These are phyloP conservation scores for Coccomyxa sp. DNA, from an alignment of 139 green algal genomes.

Conservation along the genomic window DNA sequence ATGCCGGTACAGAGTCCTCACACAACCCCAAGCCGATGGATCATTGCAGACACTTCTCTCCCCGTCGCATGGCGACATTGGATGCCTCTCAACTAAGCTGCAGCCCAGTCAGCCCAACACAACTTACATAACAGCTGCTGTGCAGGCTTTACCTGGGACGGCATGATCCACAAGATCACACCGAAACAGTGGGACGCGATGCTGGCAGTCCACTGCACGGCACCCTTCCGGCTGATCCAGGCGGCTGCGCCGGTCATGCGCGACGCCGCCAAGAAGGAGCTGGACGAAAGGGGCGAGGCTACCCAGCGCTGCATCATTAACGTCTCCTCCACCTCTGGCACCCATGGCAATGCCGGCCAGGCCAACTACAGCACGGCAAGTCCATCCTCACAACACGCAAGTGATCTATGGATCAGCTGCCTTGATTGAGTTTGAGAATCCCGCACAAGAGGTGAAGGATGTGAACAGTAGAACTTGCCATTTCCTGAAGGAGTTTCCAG, in stretches of 20 bases:
- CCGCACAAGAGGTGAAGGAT: no score
- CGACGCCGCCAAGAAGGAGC: slow-evolving; percentile 64
- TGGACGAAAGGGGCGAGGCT: slow-evolving; percentile 34
- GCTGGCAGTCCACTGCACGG: slow-evolving; percentile 77
- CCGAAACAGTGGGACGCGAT: slow-evolving; percentile 77
- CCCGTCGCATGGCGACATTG: neutral
- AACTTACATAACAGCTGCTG: neutral
- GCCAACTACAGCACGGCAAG: slow-evolving; percentile 60
- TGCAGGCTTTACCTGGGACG: slow-evolving; percentile 85
- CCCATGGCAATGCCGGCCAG: slow-evolving; percentile 46
- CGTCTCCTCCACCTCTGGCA: slow-evolving; percentile 70
- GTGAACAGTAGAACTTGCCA: no score
- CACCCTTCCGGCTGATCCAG: slow-evolving; percentile 77
- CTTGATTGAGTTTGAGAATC: no score
- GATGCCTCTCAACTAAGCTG: neutral
- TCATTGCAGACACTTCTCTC: neutral
- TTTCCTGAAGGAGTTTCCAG: neutral
- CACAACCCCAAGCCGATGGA: neutral
- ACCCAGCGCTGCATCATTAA: slow-evolving; percentile 72
- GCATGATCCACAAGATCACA: slow-evolving; percentile 78
- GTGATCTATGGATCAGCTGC: no score
- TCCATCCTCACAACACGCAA: neutral
- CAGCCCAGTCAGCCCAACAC: neutral
- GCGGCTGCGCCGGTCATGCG: slow-evolving; percentile 64
- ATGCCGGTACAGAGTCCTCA: slow-evolving; percentile 37